Conservation (phyloP, 306 rosid species). For the Corylus americana region DNA sequence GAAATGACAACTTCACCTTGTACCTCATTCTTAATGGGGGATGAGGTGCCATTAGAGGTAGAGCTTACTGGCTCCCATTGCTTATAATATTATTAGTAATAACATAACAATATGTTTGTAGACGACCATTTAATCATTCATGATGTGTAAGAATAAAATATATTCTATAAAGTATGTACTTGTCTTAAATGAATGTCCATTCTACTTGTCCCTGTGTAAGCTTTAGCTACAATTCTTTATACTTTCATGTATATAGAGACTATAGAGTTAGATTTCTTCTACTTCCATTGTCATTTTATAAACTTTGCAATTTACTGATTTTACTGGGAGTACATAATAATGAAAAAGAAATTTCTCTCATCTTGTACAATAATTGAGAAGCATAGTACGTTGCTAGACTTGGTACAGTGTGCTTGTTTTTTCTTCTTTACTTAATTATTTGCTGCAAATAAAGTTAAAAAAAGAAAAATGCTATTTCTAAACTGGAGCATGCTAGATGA, state of each 20-base stretch:
- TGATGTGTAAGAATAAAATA: background rate
- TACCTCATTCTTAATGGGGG: background rate
- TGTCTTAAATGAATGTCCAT: background rate
- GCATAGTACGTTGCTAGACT: slow-evolving; percentile 2
- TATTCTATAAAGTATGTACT: background rate
- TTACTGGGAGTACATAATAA: background rate
- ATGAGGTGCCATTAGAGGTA: background rate
- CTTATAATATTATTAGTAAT: background rate
- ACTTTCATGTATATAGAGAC: background rate
- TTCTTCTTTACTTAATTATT: background rate
- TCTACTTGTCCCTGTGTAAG: background rate
- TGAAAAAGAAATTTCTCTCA: background rate
- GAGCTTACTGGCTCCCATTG: background rate
- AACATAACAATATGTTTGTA: background rate
- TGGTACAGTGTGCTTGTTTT: background rate
- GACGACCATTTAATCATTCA: background rate
- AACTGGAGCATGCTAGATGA: background rate
- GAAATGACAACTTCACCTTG: background rate
- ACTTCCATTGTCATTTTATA: background rate
- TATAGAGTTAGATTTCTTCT: background rate
- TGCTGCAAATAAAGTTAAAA: background rate
- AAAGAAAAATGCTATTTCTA: background rate
- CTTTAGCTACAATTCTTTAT: background rate
- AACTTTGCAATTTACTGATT: background rate
- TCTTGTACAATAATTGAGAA: background rate